Base-by-base conservation (phyloP, 139 green algal species). In the Nannochloris sp. region DNA sequence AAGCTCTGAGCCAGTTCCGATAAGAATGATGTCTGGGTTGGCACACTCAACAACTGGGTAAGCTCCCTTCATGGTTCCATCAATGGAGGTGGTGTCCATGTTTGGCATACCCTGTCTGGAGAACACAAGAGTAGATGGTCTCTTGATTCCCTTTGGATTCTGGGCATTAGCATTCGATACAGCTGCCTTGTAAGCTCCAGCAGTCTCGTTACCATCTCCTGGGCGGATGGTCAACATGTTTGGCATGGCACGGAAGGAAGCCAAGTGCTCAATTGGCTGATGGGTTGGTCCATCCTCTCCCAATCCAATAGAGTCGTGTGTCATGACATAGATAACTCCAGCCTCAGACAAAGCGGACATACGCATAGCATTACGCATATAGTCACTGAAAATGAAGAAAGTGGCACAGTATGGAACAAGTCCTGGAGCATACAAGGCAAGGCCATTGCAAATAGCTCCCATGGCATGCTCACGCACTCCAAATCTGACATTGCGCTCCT, bases 321-420 rank as follows among this genome's bases (percentile, higher is more conserved):
- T 99, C 90, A 97, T 98, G 44, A 99, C 93, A 64, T 86, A 95
- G 69, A 97, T 86, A 36, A 82, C 78, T 61, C 90, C 89, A 34
- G 83, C 73, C 75, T 96, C 84, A 19, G 80, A 91, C 48, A 99
- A 81, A 0, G 93, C 93, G 15, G 82, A 74, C 81, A 99, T 92
- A 62, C 93, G 85, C 78, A 99, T 98, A 78, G 93, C 83, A 62
- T 72, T 72, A 73, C 93, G 86, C 91, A 97, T 97, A 91, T 99
- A 99, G 80, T 99, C 93, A 57, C 89, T 94, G 93, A 99, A 99
- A 80, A 98, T 96, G 87, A 95, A 98, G 89, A 99, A 99, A 75
- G 93, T 99, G 61, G 93, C 93, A 76, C 87, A 95, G 85, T 98
- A 99, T 60, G 92, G 87, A 70, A 97, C 87, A 61, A 98, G 69